These are phyloP conservation scores for Rhodotorula sp. DNA, from an alignment of 1,284 basidiomycete species.

Conservation along the genomic window DNA sequence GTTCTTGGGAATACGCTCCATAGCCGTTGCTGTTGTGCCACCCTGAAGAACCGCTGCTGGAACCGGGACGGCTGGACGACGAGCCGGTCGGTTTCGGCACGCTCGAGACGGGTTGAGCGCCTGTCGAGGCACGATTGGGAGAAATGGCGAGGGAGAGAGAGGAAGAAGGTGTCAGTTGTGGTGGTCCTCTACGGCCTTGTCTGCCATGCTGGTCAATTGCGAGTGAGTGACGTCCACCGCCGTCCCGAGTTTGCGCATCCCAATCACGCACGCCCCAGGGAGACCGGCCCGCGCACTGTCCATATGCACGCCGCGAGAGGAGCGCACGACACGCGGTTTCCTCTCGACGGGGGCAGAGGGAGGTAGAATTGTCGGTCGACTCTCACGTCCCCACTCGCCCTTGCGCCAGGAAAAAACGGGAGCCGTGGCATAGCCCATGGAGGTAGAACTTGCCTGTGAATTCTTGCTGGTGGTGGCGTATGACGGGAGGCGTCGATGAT, in stretches of 20 bases:
- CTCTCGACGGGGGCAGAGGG: not conserved
- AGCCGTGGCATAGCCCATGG: no score
- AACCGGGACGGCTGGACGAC: not conserved
- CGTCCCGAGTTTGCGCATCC: not conserved
- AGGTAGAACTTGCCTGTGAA: conserved; percentile 30
- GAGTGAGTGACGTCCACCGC: no score
- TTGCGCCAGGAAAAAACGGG: not conserved
- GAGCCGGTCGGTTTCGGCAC: not conserved
- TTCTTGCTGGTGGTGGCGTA: conserved; percentile 33
- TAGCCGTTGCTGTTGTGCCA: not conserved
- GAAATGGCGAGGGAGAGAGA: not conserved
- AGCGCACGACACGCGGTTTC: no score
- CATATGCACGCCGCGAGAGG: not conserved
- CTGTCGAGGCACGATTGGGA: conserved; percentile 3
- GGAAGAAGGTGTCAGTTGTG: not conserved
- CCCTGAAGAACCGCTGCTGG: not conserved
- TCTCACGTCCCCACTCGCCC: not conserved
- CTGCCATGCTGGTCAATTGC: no score
- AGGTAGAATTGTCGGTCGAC: not conserved
- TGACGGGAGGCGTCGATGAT: conserved; percentile 7
- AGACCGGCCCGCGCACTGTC: not conserved
- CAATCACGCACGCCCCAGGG: not conserved
- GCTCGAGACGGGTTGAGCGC: conserved; percentile 26
- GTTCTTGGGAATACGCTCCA: not conserved
- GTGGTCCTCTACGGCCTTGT: not conserved